Conservation (phyloP, 129 eudicot genomes). For the Artemisia annua region DNA sequence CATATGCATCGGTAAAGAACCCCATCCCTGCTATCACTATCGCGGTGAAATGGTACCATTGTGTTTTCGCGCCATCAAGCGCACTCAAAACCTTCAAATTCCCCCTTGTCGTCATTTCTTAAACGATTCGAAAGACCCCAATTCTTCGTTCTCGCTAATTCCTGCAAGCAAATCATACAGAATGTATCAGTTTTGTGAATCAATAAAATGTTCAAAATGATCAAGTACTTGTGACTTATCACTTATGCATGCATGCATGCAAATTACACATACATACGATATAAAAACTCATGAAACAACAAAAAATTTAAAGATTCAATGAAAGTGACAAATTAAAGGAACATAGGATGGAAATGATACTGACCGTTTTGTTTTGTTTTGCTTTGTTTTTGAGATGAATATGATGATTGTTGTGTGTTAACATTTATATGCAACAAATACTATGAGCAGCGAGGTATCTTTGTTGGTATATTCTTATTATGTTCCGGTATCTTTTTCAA, state of each 20-base stretch:
- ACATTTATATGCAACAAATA: constrained; percentile 27
- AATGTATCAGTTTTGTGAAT: not conserved
- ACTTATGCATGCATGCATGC: constrained; percentile 33
- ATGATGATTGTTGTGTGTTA: constrained; percentile 21
- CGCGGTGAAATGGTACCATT: constrained; percentile 67
- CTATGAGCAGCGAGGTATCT: constrained; percentile 18
- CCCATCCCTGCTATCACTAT: constrained; percentile 66
- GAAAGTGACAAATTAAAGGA: constrained; percentile 20
- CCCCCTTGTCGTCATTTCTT: constrained; percentile 29
- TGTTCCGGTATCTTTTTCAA: constrained; percentile 19
- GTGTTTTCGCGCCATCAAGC: constrained; percentile 60
- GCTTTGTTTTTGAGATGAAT: not conserved
- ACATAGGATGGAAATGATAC: constrained; percentile 15
- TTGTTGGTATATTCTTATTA: constrained; percentile 26
- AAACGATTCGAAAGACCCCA: constrained; percentile 2
- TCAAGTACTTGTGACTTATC: not conserved
- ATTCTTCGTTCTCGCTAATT: constrained; percentile 5
- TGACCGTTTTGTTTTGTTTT: constrained; percentile 1
- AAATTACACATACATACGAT: not conserved
- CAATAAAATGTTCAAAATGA: not conserved
- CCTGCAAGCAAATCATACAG: constrained; percentile 11
- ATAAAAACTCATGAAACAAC: not conserved
- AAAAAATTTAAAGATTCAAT: not conserved
- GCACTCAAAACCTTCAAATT: constrained; percentile 50
- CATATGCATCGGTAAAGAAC: constrained; percentile 59